Evolutionary conservation across 108 stramenopile genomes (phyloP).

Genomic region (Cyclotella choctawhatcheeana): DNA sequence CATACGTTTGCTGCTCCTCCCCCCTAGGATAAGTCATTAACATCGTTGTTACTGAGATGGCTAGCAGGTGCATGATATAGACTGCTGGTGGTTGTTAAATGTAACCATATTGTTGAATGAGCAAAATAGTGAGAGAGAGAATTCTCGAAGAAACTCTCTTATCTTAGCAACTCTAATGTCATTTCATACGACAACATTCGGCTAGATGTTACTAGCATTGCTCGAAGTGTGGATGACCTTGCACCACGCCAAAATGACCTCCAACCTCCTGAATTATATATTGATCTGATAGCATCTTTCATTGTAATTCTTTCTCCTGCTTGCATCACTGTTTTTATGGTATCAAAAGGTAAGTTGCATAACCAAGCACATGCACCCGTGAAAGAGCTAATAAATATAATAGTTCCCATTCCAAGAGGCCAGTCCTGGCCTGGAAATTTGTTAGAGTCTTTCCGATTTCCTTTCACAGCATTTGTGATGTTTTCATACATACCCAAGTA

Average conservation of each 20-base stretch:
- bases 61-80: too few species aligned
- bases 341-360: background rate
- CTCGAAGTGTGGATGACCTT: constrained; percentile 48
- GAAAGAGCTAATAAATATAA: too few species aligned
- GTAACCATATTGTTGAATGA: too few species aligned
- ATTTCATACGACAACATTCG: constrained; percentile 58
- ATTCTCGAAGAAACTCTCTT: too few species aligned
- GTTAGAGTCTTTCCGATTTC: constrained; percentile 43
- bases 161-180: constrained; percentile 18
- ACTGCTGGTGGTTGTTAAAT: too few species aligned
- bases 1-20: too few species aligned
- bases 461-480: constrained; percentile 6
- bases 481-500: constrained; percentile 55
- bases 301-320: constrained; percentile 11
- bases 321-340: constrained; percentile 30
- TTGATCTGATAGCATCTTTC: background rate
- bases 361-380: background rate
- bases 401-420: too few species aligned
- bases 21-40: too few species aligned
- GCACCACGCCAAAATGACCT: constrained; percentile 41
- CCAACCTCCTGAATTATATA: constrained; percentile 9
- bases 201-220: constrained; percentile 55
- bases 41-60: too few species aligned
- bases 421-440: too few species aligned
- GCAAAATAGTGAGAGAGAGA: too few species aligned